A percentile compares a stretch with the other conserved stretches of the same genome.
phyloP scores from a whole-genome alignment of 129 eudicot species.

The Flaveria bidentis region DNA sequence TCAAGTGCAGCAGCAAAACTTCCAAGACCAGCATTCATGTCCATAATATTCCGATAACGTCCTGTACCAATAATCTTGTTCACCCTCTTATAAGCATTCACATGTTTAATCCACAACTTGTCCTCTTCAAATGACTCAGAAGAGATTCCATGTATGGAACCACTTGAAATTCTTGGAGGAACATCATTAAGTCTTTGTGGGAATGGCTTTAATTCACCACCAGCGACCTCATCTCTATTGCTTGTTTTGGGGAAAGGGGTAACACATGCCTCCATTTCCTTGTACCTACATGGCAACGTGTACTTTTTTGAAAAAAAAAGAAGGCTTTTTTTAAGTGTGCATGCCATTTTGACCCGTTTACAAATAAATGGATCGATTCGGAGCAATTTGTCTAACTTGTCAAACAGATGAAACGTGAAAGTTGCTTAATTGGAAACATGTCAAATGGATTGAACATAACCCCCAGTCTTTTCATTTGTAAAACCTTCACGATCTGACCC shows the following conservation, averaged over 20 bases:
- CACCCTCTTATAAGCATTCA: constrained; percentile 53
- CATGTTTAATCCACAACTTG: constrained; percentile 53
- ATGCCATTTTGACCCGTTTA: neutral
- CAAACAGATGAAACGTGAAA: neutral
- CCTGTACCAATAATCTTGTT: constrained; percentile 50
- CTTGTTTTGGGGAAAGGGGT: constrained; percentile 46
- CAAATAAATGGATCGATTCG: neutral
- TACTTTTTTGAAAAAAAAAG: neutral
- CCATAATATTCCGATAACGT: constrained; percentile 62
- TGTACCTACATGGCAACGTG: constrained; percentile 39
- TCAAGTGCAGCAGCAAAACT: constrained; percentile 67
- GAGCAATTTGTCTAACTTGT: neutral
- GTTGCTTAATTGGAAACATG: neutral
- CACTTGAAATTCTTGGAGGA: constrained; percentile 54
- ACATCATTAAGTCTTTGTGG: constrained; percentile 56
- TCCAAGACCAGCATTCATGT: constrained; percentile 70
- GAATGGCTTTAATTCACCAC: constrained; percentile 54
- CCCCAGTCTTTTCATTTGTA: no score
- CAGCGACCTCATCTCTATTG: constrained; percentile 40
- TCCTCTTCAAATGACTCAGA: constrained; percentile 46
- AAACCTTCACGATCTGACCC: neutral
- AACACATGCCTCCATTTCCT: constrained; percentile 54
- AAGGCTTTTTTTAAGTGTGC: neutral
- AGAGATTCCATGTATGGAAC: constrained; percentile 49
- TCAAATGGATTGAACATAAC: neutral